Conservation (phyloP, 495 filamentous ascomycete species). For the Podospora didyma region DNA sequence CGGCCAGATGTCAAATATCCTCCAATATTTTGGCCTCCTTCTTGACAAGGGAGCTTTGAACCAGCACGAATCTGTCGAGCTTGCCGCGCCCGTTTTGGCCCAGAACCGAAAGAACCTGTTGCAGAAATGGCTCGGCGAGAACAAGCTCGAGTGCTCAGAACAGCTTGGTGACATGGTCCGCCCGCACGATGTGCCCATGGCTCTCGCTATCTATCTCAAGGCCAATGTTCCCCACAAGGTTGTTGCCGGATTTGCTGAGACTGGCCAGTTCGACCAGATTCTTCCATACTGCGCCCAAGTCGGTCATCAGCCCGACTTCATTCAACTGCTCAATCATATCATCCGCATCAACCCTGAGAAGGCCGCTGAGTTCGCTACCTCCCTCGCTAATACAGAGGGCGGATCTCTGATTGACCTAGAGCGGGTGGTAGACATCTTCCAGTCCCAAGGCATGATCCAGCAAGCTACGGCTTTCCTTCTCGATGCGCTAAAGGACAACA, state of each 20-base stretch:
- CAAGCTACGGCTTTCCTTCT: constrained; percentile 95
- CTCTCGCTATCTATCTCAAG: constrained; percentile 78
- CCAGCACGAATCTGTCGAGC: constrained; percentile 86
- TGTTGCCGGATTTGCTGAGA: constrained; percentile 89
- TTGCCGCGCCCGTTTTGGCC: constrained; percentile 84
- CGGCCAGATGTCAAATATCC: constrained; percentile 82
- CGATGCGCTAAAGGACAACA: constrained; percentile 89
- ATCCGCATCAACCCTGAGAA: constrained; percentile 90
- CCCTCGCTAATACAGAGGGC: constrained; percentile 78
- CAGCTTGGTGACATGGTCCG: constrained; percentile 93
- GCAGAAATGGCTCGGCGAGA: constrained; percentile 95
- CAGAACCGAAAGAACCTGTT: constrained; percentile 94
- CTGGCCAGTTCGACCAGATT: constrained; percentile 94
- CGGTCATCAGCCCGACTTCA: constrained; percentile 89
- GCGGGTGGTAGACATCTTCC: constrained; percentile 94
- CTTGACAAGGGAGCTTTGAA: constrained; percentile 93
- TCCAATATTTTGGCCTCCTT: constrained; percentile 97
- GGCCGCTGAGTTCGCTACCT: constrained; percentile 86
- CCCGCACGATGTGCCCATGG: constrained; percentile 80
- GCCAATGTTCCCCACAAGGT: constrained; percentile 88
- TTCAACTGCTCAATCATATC: constrained; percentile 84
- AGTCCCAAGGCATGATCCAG: constrained; percentile 95
- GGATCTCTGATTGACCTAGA: constrained; percentile 89
- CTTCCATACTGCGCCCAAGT: constrained; percentile 78
- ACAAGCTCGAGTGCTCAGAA: constrained; percentile 92